Base-by-base conservation (phyloP, 768 basidiomycete genomes). In the Lepiota venenata region DNA sequence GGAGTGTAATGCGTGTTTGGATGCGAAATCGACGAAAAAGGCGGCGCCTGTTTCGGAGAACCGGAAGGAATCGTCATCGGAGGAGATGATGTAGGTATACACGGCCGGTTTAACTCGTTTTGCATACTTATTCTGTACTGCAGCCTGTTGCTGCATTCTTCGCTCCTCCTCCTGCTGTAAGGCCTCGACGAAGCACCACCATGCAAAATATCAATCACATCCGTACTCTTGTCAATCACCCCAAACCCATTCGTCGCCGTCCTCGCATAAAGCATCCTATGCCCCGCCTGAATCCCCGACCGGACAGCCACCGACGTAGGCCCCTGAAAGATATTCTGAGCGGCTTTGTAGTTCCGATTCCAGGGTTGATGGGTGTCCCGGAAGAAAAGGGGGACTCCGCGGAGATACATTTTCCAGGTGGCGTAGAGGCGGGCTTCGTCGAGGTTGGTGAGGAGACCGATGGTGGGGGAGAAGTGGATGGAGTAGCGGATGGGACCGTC, bases 31-130 rank as follows among this genome's bases (percentile, higher is more conserved):
- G 57, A 91, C 88, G 61, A 91, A 89, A 70, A 93, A 93, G 32
- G 88, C 85, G 10, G 89, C 88, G 14, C 90, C 90, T 2, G 91
- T 93, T 67, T 92, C 91, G 22, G 88, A 91, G 69, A 93, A 92
- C 18, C 91, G 80, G 59, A 91, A 76, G 8, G 87, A 79, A 57
- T 89, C 82, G 69, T 89, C 90, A 50, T 86, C 83, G 4, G 80
- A 71, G 3, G 85, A 80, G 64, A 94, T 84, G 66, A 93, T 78
- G 70, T 93, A 94, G 37, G 92, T 93, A 71, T 93, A 93, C 20
- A 92, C 82, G 0, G 86, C 85, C 41, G 88, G 88, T 64, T 90
- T 90, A 69, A 91, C 78, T 58, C 86, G 81, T 20, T 71, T 61
- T 14, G 63, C 61, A 41, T 56, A 27, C 38, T 47, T 43, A 22